Percentiles rank a stretch among this genome's conserved stretches.
phyloP scores from a whole-genome alignment of 306 rosid genomes.

The Coriaria nepalensis region DNA sequence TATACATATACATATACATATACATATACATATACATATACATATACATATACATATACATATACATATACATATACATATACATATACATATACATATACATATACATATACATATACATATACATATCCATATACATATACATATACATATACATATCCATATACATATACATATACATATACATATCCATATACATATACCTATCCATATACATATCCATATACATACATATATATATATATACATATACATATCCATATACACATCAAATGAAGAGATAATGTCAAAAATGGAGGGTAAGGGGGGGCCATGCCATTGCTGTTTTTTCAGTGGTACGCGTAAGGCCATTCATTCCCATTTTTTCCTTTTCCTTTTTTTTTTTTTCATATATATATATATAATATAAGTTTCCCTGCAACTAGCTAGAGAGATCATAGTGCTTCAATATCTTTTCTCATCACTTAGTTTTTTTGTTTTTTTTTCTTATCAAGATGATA shows the following conservation, averaged over 20 bases:
- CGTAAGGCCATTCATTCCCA: constrained; percentile 21
- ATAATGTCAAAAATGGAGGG: constrained; percentile 2
- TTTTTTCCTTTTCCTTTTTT: constrained; percentile 7
- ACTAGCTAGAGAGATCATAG: too few species aligned
- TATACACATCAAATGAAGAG: not conserved
- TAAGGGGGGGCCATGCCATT: constrained; percentile 21
- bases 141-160: not conserved
- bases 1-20: not conserved
- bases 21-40: not conserved
- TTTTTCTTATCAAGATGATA: too few species aligned
- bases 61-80: not conserved
- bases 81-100: not conserved
- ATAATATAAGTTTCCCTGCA: too few species aligned
- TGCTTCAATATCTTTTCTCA: too few species aligned
- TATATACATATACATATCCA: not conserved
- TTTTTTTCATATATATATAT: not conserved
- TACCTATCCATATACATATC: too few species aligned
- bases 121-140: not conserved
- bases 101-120: too few species aligned
- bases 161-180: too few species aligned
- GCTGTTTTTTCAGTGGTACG: constrained; percentile 27
- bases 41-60: too few species aligned
- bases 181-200: not conserved
- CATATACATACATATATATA: too few species aligned
- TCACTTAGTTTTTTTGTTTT: too few species aligned